Base-by-base conservation (phyloP, 305 asterid species). In the Fraxinus albicans region DNA sequence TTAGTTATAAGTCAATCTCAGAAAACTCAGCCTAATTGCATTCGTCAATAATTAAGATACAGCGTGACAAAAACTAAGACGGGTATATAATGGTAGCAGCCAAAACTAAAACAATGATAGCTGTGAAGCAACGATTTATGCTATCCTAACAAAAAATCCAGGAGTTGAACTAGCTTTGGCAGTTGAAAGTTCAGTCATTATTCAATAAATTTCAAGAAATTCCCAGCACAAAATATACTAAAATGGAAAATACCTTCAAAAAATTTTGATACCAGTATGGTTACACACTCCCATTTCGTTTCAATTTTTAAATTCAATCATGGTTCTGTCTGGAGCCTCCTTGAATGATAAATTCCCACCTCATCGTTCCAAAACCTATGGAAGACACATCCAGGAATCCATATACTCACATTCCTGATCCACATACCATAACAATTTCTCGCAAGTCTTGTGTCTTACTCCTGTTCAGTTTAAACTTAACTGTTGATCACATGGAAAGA, bases 401-500 rank as follows among this genome's bases (percentile, higher is more conserved):
- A 44, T 12, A 77, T 23, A 38, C 17, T 72, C 83, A n/a, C 77
- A 36, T 67, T 42, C 58, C 80, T 60, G 73, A 83, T 79, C 83
- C 82, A 44, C 65, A 53, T 83, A 69, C 82, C 82, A 36, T 83
- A 69, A 82, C 82, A 36, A 80, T 53, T 55, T 77, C 83, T 44
- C 50, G 55, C 79, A 69, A 70, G 78, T 84, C 70, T 25, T 77
- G 73, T 55, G 60, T 76, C 82, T 38, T 70, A 73, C 10, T 42
- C 76, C 50, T 33, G 81, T 69, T 78, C 77, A 78, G 82, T 78
- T 77, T 73, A 47, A 79, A 84, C 81, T 90, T 86, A 86, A 84
- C 88, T 35, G 42, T 77, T 82, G 73, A 88, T 69, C 78, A 88
- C 89, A 85, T 85, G 85, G 82, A 82, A 79, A 77, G 85, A 47